Evolutionary conservation across 805 yeast species (phyloP).

Genomic region (Candida jianshihensis): DNA sequence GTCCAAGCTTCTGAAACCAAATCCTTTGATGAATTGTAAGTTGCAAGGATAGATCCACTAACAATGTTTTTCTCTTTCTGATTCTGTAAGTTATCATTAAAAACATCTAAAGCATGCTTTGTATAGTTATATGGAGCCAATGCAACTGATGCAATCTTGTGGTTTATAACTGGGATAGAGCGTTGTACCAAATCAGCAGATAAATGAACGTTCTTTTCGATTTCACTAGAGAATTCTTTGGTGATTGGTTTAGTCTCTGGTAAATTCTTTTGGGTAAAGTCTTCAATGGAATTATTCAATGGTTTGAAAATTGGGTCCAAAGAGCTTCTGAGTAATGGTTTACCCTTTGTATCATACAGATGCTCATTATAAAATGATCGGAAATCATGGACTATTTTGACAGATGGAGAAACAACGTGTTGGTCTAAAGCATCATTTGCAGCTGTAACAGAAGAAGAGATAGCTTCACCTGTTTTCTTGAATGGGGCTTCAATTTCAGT

Average conservation of each 20-base stretch:
- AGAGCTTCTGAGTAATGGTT: constrained; percentile 54
- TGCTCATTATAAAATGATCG: constrained; percentile 46
- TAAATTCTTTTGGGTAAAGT: constrained; percentile 34
- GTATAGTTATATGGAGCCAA: constrained; percentile 30
- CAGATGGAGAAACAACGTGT: constrained; percentile 40
- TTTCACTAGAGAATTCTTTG: constrained; percentile 46
- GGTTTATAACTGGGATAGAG: constrained; percentile 28
- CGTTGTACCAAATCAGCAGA: constrained; percentile 32
- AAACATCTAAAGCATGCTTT: constrained; percentile 31
- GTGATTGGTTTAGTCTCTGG: constrained; percentile 40
- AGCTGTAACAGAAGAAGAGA: constrained; percentile 29
- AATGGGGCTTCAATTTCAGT: constrained; percentile 47
- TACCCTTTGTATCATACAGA: constrained; percentile 51
- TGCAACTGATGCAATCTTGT: constrained; percentile 21
- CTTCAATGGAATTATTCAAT: constrained; percentile 46
- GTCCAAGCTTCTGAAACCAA: constrained; percentile 26
- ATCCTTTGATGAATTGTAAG: constrained; percentile 24
- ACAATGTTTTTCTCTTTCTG: constrained; percentile 29
- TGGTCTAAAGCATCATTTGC: constrained; percentile 26
- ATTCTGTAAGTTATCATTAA: constrained; percentile 32
- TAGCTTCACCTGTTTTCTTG: constrained; percentile 34
- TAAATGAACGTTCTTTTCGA: constrained; percentile 43
- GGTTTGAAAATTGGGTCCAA: constrained; percentile 60
- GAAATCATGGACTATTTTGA: constrained; percentile 37
- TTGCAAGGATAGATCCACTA: constrained; percentile 24